Conservation (phyloP, 2,329 filamentous ascomycete genomes). For the Bipolaris sorokiniana region DNA sequence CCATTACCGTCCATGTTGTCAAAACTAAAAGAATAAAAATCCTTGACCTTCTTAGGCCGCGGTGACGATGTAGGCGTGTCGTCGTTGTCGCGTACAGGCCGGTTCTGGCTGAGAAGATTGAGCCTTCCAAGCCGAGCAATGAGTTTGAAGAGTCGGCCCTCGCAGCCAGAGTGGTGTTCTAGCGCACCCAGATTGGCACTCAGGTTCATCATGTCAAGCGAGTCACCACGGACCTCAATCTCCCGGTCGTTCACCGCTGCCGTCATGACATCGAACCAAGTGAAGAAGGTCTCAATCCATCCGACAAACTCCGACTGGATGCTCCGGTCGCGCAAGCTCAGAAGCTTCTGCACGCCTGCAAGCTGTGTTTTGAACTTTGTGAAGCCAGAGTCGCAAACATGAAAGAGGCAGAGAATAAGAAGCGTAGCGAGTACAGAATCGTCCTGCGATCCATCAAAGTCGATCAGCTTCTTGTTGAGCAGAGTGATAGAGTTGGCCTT, state of each 20-base stretch:
- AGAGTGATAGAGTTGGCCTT: constrained; percentile 83
- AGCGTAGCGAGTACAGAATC: constrained; percentile 89
- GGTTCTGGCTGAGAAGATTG: constrained; percentile 79
- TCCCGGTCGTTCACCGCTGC: constrained; percentile 92
- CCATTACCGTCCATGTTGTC: constrained; percentile 72
- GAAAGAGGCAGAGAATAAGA: constrained; percentile 86
- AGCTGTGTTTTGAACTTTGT: constrained; percentile 94
- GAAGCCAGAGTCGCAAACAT: constrained; percentile 91
- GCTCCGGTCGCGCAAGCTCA: constrained; percentile 73
- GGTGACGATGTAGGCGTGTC: constrained; percentile 44
- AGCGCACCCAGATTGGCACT: constrained; percentile 72
- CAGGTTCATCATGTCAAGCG: constrained; percentile 67
- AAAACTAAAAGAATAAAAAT: constrained; percentile 61
- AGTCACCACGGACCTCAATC: constrained; percentile 72
- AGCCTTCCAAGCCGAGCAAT: constrained; percentile 83
- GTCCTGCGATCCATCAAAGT: constrained; percentile 74
- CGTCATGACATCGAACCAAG: constrained; percentile 92
- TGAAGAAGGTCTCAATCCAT: constrained; percentile 93
- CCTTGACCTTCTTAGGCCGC: constrained; percentile 46
- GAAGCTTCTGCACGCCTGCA: constrained; percentile 87
- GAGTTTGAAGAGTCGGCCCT: constrained; percentile 83
- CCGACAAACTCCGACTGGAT: constrained; percentile 70
- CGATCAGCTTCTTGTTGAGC: constrained; percentile 82
- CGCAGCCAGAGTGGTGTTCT: constrained; percentile 88
- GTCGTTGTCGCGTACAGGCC: constrained; percentile 52